Evolutionary conservation across 306 rosid species (phyloP).

Genomic region (Fagus crenata): DNA sequence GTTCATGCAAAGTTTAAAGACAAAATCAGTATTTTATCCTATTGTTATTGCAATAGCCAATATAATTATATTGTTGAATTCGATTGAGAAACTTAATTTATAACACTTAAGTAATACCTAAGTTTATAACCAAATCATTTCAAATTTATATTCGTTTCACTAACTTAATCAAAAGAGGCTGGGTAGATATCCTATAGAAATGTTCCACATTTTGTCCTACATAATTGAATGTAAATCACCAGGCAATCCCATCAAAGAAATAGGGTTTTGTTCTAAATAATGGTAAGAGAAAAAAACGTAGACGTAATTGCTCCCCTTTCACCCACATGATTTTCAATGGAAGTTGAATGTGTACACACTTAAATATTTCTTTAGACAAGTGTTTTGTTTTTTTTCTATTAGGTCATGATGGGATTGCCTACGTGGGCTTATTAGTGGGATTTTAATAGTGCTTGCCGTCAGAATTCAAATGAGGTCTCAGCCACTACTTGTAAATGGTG

Average conservation of each 20-base stretch:
- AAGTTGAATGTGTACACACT: neutral
- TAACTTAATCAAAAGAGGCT: too few relatives aligned
- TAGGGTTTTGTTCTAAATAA: neutral
- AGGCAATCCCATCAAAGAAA: neutral
- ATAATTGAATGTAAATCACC: too few relatives aligned
- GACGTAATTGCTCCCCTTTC: neutral
- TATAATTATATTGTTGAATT: too few relatives aligned
- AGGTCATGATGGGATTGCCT: conserved; percentile 17
- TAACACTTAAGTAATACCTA: too few relatives aligned
- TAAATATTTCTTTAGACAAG: neutral
- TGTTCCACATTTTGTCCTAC: too few relatives aligned
- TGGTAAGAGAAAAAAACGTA: conserved; percentile 2
- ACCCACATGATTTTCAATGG: conserved; percentile 9
- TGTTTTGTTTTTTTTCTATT: neutral
- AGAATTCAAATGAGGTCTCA: neutral
- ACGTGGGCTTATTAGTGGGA: conserved; percentile 1
- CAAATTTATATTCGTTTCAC: too few relatives aligned
- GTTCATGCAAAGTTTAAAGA: too few relatives aligned
- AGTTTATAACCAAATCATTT: too few relatives aligned
- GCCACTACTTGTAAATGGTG: neutral
- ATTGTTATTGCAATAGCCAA: too few relatives aligned
- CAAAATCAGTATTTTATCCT: too few relatives aligned
- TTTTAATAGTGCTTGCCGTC: conserved; percentile 14
- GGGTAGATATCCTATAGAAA: too few relatives aligned
- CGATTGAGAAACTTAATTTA: too few relatives aligned